Evolutionary conservation across 73 alveolate species (phyloP).

Genomic region (Tetrahymena malaccensis): DNA sequence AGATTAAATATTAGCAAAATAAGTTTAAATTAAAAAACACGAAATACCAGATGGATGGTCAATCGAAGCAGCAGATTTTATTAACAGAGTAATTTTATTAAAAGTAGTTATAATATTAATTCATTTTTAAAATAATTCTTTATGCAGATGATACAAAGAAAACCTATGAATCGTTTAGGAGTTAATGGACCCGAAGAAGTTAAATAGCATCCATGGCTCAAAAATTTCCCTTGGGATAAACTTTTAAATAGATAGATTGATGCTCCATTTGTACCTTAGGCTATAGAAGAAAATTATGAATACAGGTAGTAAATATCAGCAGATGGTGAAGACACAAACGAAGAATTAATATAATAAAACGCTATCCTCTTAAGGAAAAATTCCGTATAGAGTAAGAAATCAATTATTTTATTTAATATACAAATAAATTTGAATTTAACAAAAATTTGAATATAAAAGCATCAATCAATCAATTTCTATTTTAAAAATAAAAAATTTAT

Average conservation of each 20-base stretch:
- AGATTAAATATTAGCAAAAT: constrained; percentile 89
- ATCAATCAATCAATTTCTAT: too few relatives aligned
- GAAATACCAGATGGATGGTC: constrained; percentile 93
- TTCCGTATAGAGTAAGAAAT: not conserved
- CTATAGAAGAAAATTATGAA: not conserved
- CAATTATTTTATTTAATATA: too few relatives aligned
- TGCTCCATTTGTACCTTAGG: constrained; percentile 50
- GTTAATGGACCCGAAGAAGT: constrained; percentile 64
- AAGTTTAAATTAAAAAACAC: constrained; percentile 70
- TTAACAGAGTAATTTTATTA: constrained; percentile 50
- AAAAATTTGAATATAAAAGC: too few relatives aligned
- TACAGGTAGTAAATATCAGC: not conserved
- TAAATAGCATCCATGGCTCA: constrained; percentile 64
- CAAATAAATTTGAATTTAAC: too few relatives aligned
- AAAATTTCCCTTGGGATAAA: constrained; percentile 69
- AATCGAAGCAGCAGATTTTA: constrained; percentile 80
- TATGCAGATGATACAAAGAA: constrained; percentile 41
- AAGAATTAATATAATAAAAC: not conserved
- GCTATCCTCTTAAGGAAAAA: not conserved
- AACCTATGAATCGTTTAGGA: constrained; percentile 64
- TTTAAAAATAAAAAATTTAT: too few relatives aligned
- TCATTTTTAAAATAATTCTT: not conserved
- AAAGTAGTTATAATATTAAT: not conserved
- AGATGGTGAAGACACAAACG: not conserved
- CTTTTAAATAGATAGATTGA: constrained; percentile 35